These are phyloP conservation scores for Drosera capensis DNA, from an alignment of 148 eudicot genomes.

Conservation along the genomic window DNA sequence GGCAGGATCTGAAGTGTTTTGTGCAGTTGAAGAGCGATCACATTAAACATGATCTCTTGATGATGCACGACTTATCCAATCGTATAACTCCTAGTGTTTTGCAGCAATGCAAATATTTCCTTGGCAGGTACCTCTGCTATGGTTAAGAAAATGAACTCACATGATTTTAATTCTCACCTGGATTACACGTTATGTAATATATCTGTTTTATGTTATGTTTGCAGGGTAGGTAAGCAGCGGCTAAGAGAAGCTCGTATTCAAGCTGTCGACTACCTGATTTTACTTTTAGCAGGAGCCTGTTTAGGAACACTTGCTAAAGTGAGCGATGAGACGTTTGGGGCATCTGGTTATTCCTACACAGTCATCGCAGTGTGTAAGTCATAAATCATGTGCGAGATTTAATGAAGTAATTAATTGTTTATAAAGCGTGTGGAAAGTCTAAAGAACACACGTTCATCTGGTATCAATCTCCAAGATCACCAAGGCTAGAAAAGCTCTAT, in stretches of 20 bases:
- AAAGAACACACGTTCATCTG: too few species aligned
- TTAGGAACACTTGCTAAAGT: slow-evolving; percentile 40
- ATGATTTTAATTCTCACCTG: background rate
- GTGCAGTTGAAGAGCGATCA: slow-evolving; percentile 39
- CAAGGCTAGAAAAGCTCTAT: too few species aligned
- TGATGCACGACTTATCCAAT: slow-evolving; percentile 46
- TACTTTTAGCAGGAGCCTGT: slow-evolving; percentile 54
- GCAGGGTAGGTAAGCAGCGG: slow-evolving; percentile 48
- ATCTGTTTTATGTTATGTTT: slow-evolving; percentile 2
- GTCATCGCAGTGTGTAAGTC: slow-evolving; percentile 62
- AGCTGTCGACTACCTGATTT: slow-evolving; percentile 45
- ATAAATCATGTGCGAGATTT: background rate
- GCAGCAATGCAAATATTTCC: slow-evolving; percentile 57
- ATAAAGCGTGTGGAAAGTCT: too few species aligned
- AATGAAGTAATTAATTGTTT: too few species aligned
- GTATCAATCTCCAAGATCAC: too few species aligned
- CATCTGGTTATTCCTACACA: slow-evolving; percentile 38
- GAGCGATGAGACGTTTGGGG: slow-evolving; percentile 41
- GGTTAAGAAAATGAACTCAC: slow-evolving; percentile 15
- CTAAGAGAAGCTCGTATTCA: slow-evolving; percentile 44
- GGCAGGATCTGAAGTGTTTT: slow-evolving; percentile 52
- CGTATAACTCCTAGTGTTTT: slow-evolving; percentile 46
- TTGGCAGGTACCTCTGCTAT: slow-evolving; percentile 92
- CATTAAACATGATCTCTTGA: slow-evolving; percentile 27
- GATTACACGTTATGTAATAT: background rate